Evolutionary conservation across 108 stramenopile species (phyloP).

Genomic region (Fragilaria radians): DNA sequence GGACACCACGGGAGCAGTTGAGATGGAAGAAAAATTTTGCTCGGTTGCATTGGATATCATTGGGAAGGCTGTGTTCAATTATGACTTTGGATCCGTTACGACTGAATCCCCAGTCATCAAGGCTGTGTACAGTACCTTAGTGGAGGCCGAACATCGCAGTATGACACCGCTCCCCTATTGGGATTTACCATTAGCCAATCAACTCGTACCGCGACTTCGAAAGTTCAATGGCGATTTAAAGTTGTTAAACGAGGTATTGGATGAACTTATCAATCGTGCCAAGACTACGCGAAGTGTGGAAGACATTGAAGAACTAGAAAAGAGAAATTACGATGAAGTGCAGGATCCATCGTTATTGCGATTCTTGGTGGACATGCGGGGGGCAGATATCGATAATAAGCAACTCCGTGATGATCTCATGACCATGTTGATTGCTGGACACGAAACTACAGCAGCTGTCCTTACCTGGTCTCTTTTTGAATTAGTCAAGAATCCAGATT

Average conservation of each 20-base stretch:
- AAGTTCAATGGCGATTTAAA: slow-evolving; percentile 89
- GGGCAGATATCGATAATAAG: slow-evolving; percentile 87
- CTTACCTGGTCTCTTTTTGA: slow-evolving; percentile 95
- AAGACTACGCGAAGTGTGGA: slow-evolving; percentile 68
- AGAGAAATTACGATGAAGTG: slow-evolving; percentile 80
- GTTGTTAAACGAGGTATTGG: slow-evolving; percentile 83
- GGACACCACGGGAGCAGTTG: slow-evolving; percentile 48
- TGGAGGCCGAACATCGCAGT: slow-evolving; percentile 92
- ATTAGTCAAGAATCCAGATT: slow-evolving; percentile 78
- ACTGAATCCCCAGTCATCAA: slow-evolving; percentile 83
- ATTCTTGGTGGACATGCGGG: slow-evolving; percentile 94
- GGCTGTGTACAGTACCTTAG: slow-evolving; percentile 88
- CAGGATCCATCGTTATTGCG: slow-evolving; percentile 89
- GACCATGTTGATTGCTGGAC: slow-evolving; percentile 98
- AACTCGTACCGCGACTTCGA: slow-evolving; percentile 83
- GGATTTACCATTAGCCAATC: slow-evolving; percentile 89
- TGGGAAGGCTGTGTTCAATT: slow-evolving; percentile 91
- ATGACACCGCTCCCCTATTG: slow-evolving; percentile 96
- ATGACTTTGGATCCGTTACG: slow-evolving; percentile 89
- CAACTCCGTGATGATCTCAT: slow-evolving; percentile 93
- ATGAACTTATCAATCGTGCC: slow-evolving; percentile 79
- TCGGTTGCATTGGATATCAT: slow-evolving; percentile 92
- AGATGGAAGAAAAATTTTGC: slow-evolving; percentile 91
- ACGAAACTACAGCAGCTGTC: slow-evolving; percentile 96
- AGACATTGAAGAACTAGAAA: slow-evolving; percentile 90